phyloP scores from a whole-genome alignment of 352 stramenopile species.

The Phytophthora pistaciae region DNA sequence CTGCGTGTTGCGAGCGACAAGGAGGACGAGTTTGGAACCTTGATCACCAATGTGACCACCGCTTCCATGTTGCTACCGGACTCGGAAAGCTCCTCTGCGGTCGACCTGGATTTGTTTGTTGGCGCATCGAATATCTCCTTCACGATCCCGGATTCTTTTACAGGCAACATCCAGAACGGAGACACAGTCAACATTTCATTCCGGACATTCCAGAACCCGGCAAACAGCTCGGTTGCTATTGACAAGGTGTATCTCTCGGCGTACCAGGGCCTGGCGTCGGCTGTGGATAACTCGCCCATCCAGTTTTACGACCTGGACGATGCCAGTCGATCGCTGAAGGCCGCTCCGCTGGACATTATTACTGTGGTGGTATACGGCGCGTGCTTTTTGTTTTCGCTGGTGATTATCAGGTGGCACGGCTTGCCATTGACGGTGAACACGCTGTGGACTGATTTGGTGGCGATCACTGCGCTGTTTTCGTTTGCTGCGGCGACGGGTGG shows the following conservation, averaged over 20 bases:
- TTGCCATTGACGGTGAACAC: conserved; percentile 85
- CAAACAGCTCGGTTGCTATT: conserved; percentile 66
- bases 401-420: conserved; percentile 88
- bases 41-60: conserved; percentile 64
- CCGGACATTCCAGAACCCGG: conserved; percentile 67
- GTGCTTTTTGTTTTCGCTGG: conserved; percentile 84
- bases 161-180: conserved; percentile 77
- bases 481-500: conserved; percentile 83
- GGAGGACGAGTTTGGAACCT: conserved; percentile 60
- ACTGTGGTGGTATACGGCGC: conserved; percentile 78
- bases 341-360: conserved; percentile 70
- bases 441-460: conserved; percentile 88
- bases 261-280: conserved; percentile 62
- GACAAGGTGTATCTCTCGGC: conserved; percentile 78
- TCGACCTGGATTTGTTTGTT: conserved; percentile 59
- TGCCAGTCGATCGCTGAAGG: conserved; percentile 62
- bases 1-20: conserved; percentile 69
- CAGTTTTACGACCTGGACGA: conserved; percentile 52
- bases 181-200: conserved; percentile 74
- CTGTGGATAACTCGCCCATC: conserved; percentile 71
- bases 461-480: conserved; percentile 83
- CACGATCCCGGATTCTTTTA: conserved; percentile 69
- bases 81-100: conserved; percentile 23
- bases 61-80: conserved; percentile 52
- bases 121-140: conserved; percentile 77